Conservation (phyloP, 2,329 filamentous ascomycete species). For the Microcera coccophila region DNA sequence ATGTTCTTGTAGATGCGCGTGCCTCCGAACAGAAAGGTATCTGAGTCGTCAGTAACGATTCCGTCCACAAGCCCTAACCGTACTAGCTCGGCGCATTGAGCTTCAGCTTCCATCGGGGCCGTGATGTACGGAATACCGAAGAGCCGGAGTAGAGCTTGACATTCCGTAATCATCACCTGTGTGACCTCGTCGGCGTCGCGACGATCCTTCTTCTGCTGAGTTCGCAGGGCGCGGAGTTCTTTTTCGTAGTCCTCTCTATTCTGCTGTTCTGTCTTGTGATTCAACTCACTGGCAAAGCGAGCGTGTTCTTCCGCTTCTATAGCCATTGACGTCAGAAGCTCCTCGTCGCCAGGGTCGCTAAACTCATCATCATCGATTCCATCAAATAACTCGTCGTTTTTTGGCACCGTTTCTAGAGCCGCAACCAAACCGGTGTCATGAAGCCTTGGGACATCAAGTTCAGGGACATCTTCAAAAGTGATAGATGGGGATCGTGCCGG, state of each 20-base stretch:
- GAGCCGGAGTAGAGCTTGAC: conserved; percentile 80
- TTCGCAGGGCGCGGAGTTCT: conserved; percentile 80
- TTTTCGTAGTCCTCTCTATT: conserved; percentile 78
- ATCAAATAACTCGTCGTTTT: conserved; percentile 42
- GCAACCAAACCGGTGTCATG: conserved; percentile 3
- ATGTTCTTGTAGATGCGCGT: conserved; percentile 99
- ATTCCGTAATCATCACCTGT: conserved; percentile 92
- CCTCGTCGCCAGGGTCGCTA: conserved; percentile 88
- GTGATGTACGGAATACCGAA: conserved; percentile 97
- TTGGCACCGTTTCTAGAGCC: conserved; percentile 23
- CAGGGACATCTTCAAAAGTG: conserved; percentile 14
- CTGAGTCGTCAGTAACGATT: conserved; percentile 95
- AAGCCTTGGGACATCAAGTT: neutral
- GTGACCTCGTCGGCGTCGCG: conserved; percentile 96
- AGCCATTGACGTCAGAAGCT: conserved; percentile 79
- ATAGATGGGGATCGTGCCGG: conserved; percentile 12
- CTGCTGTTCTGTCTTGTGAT: conserved; percentile 66
- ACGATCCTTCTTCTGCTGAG: conserved; percentile 94
- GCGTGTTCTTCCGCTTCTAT: conserved; percentile 91
- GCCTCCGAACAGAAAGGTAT: conserved; percentile 94
- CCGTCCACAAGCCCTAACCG: conserved; percentile 85
- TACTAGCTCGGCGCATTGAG: conserved; percentile 92
- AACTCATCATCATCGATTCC: conserved; percentile 68
- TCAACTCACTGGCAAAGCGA: conserved; percentile 83
- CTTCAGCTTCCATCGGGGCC: conserved; percentile 97